phyloP scores from a whole-genome alignment of 1,284 basidiomycete genomes.

The Moesziomyces aphidis region DNA sequence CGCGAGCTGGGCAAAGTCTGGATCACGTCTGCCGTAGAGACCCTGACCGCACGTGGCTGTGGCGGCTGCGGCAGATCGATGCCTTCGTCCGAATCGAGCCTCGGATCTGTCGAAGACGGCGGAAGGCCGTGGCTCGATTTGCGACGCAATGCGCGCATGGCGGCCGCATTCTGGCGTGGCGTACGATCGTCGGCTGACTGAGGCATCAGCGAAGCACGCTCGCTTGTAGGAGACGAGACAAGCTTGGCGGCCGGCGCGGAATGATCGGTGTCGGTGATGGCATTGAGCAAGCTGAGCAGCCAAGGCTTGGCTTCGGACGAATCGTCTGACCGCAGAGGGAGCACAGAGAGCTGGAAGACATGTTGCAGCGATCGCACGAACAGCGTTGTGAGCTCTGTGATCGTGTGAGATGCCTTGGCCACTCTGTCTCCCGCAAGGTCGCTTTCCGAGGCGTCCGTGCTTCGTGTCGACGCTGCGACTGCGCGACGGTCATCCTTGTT shows the following conservation, averaged over 20 bases:
- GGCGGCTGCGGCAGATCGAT: not conserved
- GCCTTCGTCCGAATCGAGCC: not conserved
- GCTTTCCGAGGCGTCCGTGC: not conserved
- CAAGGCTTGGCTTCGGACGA: constrained; percentile 8
- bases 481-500: constrained; percentile 1
- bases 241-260: constrained; percentile 3
- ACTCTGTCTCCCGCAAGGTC: constrained; percentile 4
- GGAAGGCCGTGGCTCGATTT: constrained; percentile 36
- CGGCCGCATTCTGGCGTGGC: constrained; percentile 23
- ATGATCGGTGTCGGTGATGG: constrained; percentile 12
- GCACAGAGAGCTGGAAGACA: constrained; percentile 28
- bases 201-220: constrained; percentile 15
- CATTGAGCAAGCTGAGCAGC: constrained; percentile 19
- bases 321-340: constrained; percentile 7
- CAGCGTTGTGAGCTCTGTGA: constrained; percentile 25
- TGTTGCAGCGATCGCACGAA: constrained; percentile 44
- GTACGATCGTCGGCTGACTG: constrained; percentile 4
- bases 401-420: constrained; percentile 24
- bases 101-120: not conserved
- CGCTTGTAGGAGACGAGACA: constrained; percentile 12
- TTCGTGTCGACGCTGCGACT: not conserved
- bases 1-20: constrained; percentile 33
- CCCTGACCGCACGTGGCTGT: constrained; percentile 8
- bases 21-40: constrained; percentile 31
- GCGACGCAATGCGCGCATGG: constrained; percentile 23